Base-by-base conservation (phyloP, 495 filamentous ascomycete species). In the Neurospora pannonica region DNA sequence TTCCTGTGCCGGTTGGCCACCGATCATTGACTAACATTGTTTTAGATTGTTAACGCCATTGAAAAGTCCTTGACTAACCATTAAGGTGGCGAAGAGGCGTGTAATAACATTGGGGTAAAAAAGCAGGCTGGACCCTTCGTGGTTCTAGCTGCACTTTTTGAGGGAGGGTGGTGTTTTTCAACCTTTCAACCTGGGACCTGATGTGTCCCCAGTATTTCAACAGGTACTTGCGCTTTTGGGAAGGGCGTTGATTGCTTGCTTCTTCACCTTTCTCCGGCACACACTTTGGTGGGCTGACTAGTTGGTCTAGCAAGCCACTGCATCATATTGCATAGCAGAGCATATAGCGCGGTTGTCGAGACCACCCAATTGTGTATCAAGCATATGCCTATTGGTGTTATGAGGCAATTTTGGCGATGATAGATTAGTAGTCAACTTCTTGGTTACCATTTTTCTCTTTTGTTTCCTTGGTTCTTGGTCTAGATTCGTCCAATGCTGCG, bases 51-150 rank as follows among this genome's bases (percentile, higher is more conserved):
- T 0, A 40, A 70, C 4, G 69, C 70, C 10, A 42, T 77, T 19
- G 76, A 77, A 5, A 72, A 74, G 36, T 67, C 74, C 15, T 38
- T 76, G 11, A 13, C 54, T 17, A 28, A 28, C 15, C 54, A 62
- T 19, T 62, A 62, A 54, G 15, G 28, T 15, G 54, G 11, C 24
- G 1, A 17, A 17, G 24, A 9, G 24, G 54, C 24, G 28, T 62
- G 54, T 62, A 62, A 62, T 19, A 34, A 62, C 28, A 31, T 34
- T 17, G 15, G 13, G 6, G 28, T 34, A 62, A 34, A 62, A 54
- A 62, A 34, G 54, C 54, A 34, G 2, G 54, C 28, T 19, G 13
- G 54, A 3, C 28, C 13, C 15, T 34, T 19, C 7, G 54, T 62
- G 54, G 28, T 62, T 31, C 24, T 8, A 34, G 54, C 54, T 34